Conservation (phyloP, 805 yeast species). For the Teunomyces cretensis region DNA sequence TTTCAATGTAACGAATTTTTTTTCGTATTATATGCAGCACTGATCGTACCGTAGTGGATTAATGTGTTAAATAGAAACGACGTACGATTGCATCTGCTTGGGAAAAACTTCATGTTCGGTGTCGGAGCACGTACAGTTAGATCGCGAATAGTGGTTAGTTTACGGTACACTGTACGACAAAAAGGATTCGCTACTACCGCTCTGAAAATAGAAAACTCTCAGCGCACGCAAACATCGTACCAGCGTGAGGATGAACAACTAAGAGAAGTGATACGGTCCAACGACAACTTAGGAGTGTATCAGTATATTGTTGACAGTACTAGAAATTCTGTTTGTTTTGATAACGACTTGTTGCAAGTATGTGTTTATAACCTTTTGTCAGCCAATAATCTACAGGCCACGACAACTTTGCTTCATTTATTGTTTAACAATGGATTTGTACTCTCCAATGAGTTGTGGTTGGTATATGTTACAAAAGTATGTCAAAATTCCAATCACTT, state of each 20-base stretch:
- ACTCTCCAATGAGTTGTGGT: constrained; percentile 37
- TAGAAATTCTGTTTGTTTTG: constrained; percentile 5
- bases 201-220: background rate
- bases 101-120: background rate
- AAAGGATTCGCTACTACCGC: background rate
- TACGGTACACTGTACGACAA: background rate
- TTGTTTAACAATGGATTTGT: constrained; percentile 16
- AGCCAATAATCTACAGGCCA: constrained; percentile 21
- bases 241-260: background rate
- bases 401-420: constrained; percentile 26
- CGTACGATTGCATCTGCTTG: background rate
- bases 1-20: background rate
- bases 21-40: constrained; percentile 2
- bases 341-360: constrained; percentile 20
- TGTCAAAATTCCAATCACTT: constrained; percentile 22
- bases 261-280: background rate
- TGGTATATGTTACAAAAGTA: constrained; percentile 23
- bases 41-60: background rate
- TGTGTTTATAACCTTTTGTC: constrained; percentile 20
- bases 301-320: constrained; percentile 8
- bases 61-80: background rate
- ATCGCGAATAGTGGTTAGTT: background rate
- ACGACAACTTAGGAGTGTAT: constrained; percentile 5
- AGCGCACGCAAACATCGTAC: background rate
- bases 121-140: background rate